A percentile compares a stretch with the other conserved stretches of the same genome.
Evolutionary conservation across 768 basidiomycete genomes (phyloP).

Genomic region (Galerina marginata): DNA sequence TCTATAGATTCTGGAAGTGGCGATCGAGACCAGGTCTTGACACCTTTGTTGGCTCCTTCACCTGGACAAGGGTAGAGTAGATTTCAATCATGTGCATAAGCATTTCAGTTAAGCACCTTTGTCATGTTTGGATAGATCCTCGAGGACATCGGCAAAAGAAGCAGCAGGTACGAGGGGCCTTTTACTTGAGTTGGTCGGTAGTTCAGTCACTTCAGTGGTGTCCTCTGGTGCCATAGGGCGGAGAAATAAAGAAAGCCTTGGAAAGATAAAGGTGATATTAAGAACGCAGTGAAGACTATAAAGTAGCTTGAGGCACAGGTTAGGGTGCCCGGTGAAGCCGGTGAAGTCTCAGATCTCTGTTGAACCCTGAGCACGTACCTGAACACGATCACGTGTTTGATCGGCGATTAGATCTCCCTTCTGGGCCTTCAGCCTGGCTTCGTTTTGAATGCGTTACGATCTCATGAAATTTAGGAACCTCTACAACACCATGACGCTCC

Average conservation of each 20-base stretch:
- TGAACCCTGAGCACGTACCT: constrained; percentile 3
- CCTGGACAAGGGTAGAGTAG: too few species aligned
- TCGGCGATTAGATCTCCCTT: too few species aligned
- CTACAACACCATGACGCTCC: too few species aligned
- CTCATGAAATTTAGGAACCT: too few species aligned
- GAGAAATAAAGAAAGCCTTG: not conserved
- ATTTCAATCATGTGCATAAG: not conserved
- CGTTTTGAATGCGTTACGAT: too few species aligned
- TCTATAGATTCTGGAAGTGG: constrained; percentile 5
- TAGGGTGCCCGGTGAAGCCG: too few species aligned
- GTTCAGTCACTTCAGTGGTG: not conserved
- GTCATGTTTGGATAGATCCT: constrained; percentile 14
- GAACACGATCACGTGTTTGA: too few species aligned
- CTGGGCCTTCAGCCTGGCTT: too few species aligned
- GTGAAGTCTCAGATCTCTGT: too few species aligned
- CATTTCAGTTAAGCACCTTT: not conserved
- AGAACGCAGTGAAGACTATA: not conserved
- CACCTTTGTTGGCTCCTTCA: not conserved
- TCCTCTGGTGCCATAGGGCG: too few species aligned
- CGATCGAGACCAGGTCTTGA: constrained; percentile 11
- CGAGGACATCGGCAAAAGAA: constrained; percentile 24
- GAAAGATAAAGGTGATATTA: not conserved
- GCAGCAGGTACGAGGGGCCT: constrained; percentile 14
- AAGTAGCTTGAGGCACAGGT: too few species aligned
- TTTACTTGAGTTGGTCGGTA: not conserved